These are phyloP conservation scores for Rhodotorula sp. DNA, from an alignment of 1,284 basidiomycete species.

Conservation along the genomic window DNA sequence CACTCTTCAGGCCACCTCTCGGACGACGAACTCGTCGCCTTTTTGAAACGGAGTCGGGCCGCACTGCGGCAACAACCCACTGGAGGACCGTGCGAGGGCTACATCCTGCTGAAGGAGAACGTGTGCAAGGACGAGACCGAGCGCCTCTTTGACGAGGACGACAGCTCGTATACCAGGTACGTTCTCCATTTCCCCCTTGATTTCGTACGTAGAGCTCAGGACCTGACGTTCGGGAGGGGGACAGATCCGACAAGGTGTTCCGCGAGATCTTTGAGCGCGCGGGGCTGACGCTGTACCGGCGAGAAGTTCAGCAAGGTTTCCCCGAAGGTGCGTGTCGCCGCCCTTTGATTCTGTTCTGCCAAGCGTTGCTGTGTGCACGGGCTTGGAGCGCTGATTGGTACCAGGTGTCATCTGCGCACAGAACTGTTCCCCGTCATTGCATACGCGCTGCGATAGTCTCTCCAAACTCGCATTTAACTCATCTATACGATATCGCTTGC, in stretches of 20 bases:
- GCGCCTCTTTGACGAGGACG: constrained; percentile 75
- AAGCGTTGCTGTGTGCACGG: neutral
- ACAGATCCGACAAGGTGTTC: constrained; percentile 79
- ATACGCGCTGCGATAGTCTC: constrained; percentile 32
- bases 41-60: constrained; percentile 64
- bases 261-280: constrained; percentile 70
- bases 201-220: too few species aligned
- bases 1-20: constrained; percentile 57
- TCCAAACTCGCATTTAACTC: too few species aligned
- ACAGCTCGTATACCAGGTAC: constrained; percentile 82
- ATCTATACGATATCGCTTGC: too few species aligned
- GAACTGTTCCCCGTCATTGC: constrained; percentile 44
- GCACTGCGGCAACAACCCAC: constrained; percentile 56
- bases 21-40: constrained; percentile 71
- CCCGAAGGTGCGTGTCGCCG: constrained; percentile 58
- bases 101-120: constrained; percentile 88
- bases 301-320: constrained; percentile 71
- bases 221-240: constrained; percentile 3
- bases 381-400: neutral
- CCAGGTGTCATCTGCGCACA: neutral
- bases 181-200: neutral
- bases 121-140: constrained; percentile 64
- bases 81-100: constrained; percentile 49
- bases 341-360: too few species aligned
- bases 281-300: constrained; percentile 64